Evolutionary conservation across 108 stramenopile species (phyloP).

Genomic region (Cylindrotheca closterium): DNA sequence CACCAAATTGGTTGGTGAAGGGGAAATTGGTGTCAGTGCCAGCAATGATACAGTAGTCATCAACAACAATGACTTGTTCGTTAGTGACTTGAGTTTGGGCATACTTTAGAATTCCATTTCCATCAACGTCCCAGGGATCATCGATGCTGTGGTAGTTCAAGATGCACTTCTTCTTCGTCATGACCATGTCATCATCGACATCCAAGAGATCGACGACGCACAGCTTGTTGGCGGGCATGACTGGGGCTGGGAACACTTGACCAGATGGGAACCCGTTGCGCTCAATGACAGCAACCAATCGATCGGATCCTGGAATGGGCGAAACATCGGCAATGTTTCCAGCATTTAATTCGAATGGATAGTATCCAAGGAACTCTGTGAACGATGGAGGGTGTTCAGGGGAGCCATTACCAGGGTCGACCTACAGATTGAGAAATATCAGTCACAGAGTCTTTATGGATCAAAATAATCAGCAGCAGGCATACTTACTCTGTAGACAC

Average conservation of each 20-base stretch:
- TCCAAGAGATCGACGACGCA: conserved; percentile 34
- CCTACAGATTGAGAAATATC: neutral
- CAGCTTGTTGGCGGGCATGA: conserved; percentile 36
- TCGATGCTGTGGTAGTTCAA: conserved; percentile 31
- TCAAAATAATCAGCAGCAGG: no score
- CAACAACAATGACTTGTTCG: conserved; percentile 36
- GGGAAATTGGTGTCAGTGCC: conserved; percentile 41
- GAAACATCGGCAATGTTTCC: conserved; percentile 46
- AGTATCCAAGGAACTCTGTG: conserved; percentile 31
- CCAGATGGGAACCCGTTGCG: conserved; percentile 39
- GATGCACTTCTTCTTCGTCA: conserved; percentile 41
- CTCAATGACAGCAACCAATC: conserved; percentile 34
- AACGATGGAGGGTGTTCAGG: conserved; percentile 16
- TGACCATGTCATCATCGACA: conserved; percentile 34
- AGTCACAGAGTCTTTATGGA: neutral
- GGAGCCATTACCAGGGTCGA: conserved; percentile 20
- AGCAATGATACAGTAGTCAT: conserved; percentile 44
- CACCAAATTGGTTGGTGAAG: conserved; percentile 25
- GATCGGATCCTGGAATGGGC: conserved; percentile 32
- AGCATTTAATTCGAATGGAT: conserved; percentile 30
- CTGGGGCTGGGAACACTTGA: conserved; percentile 31
- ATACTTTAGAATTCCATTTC: conserved; percentile 44
- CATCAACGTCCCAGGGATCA: conserved; percentile 48
- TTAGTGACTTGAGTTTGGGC: conserved; percentile 41
- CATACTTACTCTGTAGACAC: conserved; percentile 22